These are phyloP conservation scores for Hymenoscyphus fraxineus DNA, from an alignment of 2,329 filamentous ascomycete genomes.

Conservation along the genomic window DNA sequence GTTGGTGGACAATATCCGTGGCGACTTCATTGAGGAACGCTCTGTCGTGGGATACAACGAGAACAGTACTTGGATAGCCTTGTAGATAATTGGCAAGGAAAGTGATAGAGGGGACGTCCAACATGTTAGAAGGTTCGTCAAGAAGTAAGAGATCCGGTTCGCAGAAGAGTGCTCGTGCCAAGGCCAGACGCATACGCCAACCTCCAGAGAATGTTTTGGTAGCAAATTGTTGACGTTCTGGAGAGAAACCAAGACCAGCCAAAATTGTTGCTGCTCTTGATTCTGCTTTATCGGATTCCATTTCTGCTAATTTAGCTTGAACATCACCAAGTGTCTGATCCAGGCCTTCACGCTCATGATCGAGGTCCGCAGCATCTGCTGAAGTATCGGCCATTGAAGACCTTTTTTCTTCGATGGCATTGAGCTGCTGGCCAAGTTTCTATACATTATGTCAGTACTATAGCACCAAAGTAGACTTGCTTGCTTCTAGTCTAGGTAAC, in stretches of 20 bases:
- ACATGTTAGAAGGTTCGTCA: conserved; percentile 99
- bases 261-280: conserved; percentile 92
- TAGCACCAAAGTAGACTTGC: not conserved
- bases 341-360: conserved; percentile 82
- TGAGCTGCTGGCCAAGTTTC: conserved; percentile 74
- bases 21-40: conserved; percentile 98
- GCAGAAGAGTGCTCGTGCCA: conserved; percentile 94
- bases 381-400: conserved; percentile 85
- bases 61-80: conserved; percentile 85
- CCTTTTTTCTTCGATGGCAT: conserved; percentile 73
- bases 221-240: conserved; percentile 84
- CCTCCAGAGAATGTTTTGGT: conserved; percentile 99
- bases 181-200: conserved; percentile 97
- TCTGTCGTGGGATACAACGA: conserved; percentile 98
- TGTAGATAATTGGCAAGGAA: conserved; percentile 97
- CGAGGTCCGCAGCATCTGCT: conserved; percentile 77
- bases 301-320: conserved; percentile 87
- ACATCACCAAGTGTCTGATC: conserved; percentile 90
- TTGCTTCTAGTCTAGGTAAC: not conserved
- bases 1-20: conserved; percentile 98
- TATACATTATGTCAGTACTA: conserved; percentile 28
- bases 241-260: conserved; percentile 92
- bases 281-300: conserved; percentile 99
- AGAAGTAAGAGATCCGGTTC: conserved; percentile 93
- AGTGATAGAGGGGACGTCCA: conserved; percentile 99